phyloP scores from a whole-genome alignment of 2,329 filamentous ascomycete species.

The Cylindrodendrum hubeiense region DNA sequence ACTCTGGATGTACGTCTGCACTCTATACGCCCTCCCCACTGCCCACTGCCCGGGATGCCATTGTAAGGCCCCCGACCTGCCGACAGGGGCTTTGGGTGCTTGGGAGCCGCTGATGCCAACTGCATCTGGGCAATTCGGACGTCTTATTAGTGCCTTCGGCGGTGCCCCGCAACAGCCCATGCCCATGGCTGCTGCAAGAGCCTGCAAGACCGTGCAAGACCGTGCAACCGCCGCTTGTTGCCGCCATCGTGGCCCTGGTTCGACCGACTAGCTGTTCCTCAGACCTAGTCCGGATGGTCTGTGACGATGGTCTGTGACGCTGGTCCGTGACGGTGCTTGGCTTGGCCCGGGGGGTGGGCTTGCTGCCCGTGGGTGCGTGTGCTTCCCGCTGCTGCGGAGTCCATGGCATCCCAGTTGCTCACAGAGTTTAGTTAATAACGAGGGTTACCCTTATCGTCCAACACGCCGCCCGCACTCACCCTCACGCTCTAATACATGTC shows the following conservation, averaged over 20 bases:
- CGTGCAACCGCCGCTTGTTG: slow-evolving; percentile 5
- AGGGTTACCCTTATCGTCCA: slow-evolving; percentile 29
- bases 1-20: slow-evolving; percentile 1
- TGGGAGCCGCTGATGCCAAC: slow-evolving; percentile 31
- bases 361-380: slow-evolving; percentile 4
- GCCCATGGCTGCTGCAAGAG: slow-evolving; percentile 7
- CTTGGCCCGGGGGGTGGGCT: not conserved
- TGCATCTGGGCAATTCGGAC: slow-evolving; percentile 18
- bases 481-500: slow-evolving; percentile 13
- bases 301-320: not conserved
- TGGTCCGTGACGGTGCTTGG: not conserved
- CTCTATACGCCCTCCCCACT: not conserved
- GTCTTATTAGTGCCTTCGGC: slow-evolving; percentile 24
- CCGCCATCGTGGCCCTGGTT: slow-evolving; percentile 8
- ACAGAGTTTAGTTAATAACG: slow-evolving; percentile 32
- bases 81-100: slow-evolving; percentile 3
- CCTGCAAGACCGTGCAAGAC: not conserved
- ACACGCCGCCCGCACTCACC: slow-evolving; percentile 7
- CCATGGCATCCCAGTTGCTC: slow-evolving; percentile 25
- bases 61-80: slow-evolving; percentile 7
- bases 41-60: slow-evolving; percentile 10
- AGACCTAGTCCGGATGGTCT: not conserved
- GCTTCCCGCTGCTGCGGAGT: slow-evolving; percentile 40
- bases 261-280: not conserved
- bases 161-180: slow-evolving; percentile 20